phyloP scores from a whole-genome alignment of 805 yeast species.

The Teunomyces funiuensis region DNA sequence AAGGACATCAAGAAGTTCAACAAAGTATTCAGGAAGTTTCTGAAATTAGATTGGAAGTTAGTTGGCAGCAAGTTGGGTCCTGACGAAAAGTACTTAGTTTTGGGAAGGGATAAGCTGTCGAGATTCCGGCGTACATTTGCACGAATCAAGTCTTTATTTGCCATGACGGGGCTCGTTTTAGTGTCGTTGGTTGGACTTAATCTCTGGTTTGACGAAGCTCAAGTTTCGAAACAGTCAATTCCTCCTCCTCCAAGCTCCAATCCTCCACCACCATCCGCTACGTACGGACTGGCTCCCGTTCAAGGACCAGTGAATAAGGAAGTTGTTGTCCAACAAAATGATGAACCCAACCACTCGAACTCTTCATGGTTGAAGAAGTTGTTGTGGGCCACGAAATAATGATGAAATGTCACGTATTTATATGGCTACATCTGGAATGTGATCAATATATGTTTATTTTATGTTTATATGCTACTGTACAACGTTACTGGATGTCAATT shows the following conservation, averaged over 20 bases:
- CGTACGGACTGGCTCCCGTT: background rate
- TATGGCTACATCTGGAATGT: slow-evolving; percentile 5
- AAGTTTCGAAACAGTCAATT: background rate
- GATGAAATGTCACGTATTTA: background rate
- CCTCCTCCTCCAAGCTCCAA: background rate
- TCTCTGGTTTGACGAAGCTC: slow-evolving; percentile 19
- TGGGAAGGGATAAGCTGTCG: slow-evolving; percentile 7
- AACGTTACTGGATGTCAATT: slow-evolving; percentile 8
- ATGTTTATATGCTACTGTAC: background rate
- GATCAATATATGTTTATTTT: slow-evolving; percentile 1
- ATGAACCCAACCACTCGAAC: background rate
- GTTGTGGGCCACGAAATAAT: slow-evolving; percentile 1
- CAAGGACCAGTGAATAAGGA: background rate
- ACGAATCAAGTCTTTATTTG: slow-evolving; percentile 21
- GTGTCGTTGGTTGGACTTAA: slow-evolving; percentile 23
- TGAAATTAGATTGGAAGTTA: slow-evolving; percentile 51
- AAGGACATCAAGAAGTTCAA: slow-evolving; percentile 33
- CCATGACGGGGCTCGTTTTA: slow-evolving; percentile 27
- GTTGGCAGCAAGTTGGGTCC: slow-evolving; percentile 45
- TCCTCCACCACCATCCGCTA: background rate
- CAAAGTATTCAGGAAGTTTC: slow-evolving; percentile 41
- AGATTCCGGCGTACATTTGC: slow-evolving; percentile 5
- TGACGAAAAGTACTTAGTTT: slow-evolving; percentile 11
- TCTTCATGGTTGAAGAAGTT: background rate
- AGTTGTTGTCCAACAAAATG: background rate